Percentiles rank a stretch among this genome's conserved stretches.
These are phyloP conservation scores for Apiospora pterosperma DNA, from an alignment of 2,329 filamentous ascomycete species.

Conservation along the genomic window DNA sequence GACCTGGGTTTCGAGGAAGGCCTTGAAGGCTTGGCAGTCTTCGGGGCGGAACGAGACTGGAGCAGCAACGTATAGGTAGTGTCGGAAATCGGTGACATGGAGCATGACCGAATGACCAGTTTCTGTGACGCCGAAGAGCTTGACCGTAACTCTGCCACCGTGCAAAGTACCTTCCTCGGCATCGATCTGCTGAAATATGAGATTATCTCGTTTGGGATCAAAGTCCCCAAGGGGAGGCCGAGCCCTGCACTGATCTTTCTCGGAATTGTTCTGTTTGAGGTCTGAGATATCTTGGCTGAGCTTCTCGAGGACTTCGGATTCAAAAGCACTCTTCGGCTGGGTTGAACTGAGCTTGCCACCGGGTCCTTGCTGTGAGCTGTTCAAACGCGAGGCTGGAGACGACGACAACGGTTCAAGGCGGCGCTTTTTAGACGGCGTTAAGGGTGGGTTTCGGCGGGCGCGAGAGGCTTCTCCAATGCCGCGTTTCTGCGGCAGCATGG, in stretches of 20 bases:
- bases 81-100: slow-evolving; percentile 92
- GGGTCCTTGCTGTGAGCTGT: slow-evolving; percentile 59
- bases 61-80: slow-evolving; percentile 92
- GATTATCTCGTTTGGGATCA: slow-evolving; percentile 56
- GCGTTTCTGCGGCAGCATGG: slow-evolving; percentile 65
- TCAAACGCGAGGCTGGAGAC: slow-evolving; percentile 54
- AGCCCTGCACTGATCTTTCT: slow-evolving; percentile 93
- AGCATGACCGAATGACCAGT: slow-evolving; percentile 87
- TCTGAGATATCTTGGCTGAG: slow-evolving; percentile 89
- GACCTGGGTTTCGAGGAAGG: slow-evolving; percentile 75
- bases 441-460: slow-evolving; percentile 57
- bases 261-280: slow-evolving; percentile 80
- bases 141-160: slow-evolving; percentile 74
- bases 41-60: slow-evolving; percentile 75
- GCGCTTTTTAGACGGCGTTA: slow-evolving; percentile 68
- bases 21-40: slow-evolving; percentile 75
- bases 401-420: slow-evolving; percentile 64
- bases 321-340: slow-evolving; percentile 86
- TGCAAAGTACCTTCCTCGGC: slow-evolving; percentile 82
- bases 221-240: slow-evolving; percentile 53
- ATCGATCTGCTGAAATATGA: slow-evolving; percentile 96
- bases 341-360: slow-evolving; percentile 66
- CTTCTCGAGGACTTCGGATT: slow-evolving; percentile 91
- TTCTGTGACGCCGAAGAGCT: slow-evolving; percentile 87
- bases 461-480: slow-evolving; percentile 67